Evolutionary conservation across 2,329 filamentous ascomycete species (phyloP).

Genomic region (Plenodomus biglobosus): DNA sequence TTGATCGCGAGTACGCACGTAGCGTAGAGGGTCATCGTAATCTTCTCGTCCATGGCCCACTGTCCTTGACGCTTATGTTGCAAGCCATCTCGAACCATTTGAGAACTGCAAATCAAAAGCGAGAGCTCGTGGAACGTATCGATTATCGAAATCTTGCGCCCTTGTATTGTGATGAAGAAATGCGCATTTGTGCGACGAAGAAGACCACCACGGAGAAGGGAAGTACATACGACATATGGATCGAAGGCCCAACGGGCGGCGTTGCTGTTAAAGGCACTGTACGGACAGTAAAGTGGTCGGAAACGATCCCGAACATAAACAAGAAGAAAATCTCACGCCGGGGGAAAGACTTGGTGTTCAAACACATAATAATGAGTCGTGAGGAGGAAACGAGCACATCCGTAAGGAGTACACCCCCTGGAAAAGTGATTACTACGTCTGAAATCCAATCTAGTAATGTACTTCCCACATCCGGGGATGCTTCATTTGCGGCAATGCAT

Average conservation of each 20-base stretch:
- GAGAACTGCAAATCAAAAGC: not conserved
- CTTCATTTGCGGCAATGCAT: not conserved
- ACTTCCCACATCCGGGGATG: not conserved
- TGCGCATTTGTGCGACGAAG: conserved; percentile 68
- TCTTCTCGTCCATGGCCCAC: conserved; percentile 82
- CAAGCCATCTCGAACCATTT: conserved; percentile 56
- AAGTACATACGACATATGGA: conserved; percentile 44
- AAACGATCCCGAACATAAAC: not conserved
- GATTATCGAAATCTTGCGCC: conserved; percentile 82
- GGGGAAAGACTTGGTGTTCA: not conserved
- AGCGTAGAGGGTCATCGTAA: conserved; percentile 72
- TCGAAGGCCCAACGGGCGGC: conserved; percentile 45
- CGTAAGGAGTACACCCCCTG: not conserved
- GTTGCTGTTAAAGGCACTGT: conserved; percentile 50
- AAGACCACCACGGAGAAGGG: conserved; percentile 29
- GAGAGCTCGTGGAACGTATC: conserved; percentile 57
- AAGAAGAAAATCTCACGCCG: not conserved
- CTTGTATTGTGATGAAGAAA: conserved; percentile 70
- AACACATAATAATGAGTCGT: not conserved
- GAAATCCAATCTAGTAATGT: not conserved
- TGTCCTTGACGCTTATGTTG: conserved; percentile 76
- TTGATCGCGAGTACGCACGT: conserved; percentile 71
- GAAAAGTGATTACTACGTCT: not conserved
- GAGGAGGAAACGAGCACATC: not conserved
- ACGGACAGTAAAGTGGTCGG: conserved; percentile 4